A percentile compares a stretch with the other conserved stretches of the same genome.
phyloP scores from a whole-genome alignment of 2,329 filamentous ascomycete species.

The Ceratocystis harringtonii region DNA sequence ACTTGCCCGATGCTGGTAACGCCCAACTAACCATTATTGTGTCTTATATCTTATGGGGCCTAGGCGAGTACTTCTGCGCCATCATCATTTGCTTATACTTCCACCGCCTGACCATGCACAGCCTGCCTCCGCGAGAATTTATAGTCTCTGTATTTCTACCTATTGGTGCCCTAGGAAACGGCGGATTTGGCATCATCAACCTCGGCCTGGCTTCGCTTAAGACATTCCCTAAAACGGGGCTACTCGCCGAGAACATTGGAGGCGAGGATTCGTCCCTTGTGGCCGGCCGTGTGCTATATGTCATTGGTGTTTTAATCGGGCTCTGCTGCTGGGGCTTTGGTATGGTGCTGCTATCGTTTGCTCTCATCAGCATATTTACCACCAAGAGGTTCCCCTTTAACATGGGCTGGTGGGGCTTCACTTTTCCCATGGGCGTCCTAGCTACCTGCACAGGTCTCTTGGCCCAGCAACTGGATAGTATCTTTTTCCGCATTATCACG shows the following conservation, averaged over 20 bases:
- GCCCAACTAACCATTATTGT: constrained; percentile 47
- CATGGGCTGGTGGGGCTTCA: constrained; percentile 35
- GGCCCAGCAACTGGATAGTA: constrained; percentile 29
- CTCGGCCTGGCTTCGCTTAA: constrained; percentile 34
- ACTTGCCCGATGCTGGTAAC: constrained; percentile 40
- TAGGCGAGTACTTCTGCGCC: constrained; percentile 43
- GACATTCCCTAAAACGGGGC: constrained; percentile 27
- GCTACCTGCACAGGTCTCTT: constrained; percentile 29
- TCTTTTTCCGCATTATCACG: constrained; percentile 30
- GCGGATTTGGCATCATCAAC: constrained; percentile 44
- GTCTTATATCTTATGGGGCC: constrained; percentile 55
- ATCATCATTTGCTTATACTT: constrained; percentile 55
- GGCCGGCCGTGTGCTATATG: constrained; percentile 40
- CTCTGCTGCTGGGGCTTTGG: constrained; percentile 33
- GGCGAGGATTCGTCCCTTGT: constrained; percentile 9
- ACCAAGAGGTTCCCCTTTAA: constrained; percentile 31
- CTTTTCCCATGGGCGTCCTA: constrained; percentile 32
- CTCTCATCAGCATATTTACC: constrained; percentile 29
- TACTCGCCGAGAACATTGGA: constrained; percentile 20
- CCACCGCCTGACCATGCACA: constrained; percentile 50
- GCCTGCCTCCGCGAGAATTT: constrained; percentile 49
- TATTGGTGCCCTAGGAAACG: constrained; percentile 51
- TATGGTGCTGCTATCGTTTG: constrained; percentile 31
- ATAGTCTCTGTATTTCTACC: constrained; percentile 55
- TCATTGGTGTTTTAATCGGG: constrained; percentile 37